Evolutionary conservation across 495 filamentous ascomycete species (phyloP), one percentile per base, ranked within the genome.

Genomic region (Aspergillus affinis): DNA sequence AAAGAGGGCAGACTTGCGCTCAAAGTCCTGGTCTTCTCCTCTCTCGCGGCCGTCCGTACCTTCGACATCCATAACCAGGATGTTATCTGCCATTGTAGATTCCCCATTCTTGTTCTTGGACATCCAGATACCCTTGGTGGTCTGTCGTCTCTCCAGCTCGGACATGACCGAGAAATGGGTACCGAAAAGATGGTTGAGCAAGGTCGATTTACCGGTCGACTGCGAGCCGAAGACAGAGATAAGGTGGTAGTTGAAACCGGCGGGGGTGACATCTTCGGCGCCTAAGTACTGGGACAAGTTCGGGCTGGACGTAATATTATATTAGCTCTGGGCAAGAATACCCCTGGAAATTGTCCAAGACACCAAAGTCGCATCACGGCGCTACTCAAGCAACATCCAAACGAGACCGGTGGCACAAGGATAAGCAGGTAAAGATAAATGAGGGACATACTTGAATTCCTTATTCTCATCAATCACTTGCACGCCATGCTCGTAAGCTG

Each of bases 121-220:
- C 86, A 98, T 86, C 94, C 94, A 98, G 71, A 98, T 98, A 65
- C 94, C 94, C 79, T 98, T 98, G 45, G 94, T 98, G 0, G 94
- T 98, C 79, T 98, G 94, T 63, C 90, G 85, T 55, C 94, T 86
- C 66, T 96, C 91, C 59, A 77, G 60, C 76, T 98, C 94, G 60
- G 90, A 89, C 94, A 98, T 98, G 57, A 98, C 93, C 49, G 89
- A 91, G 80, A 98, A 98, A 58, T 93, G 81, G 50, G 94, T 98
- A 54, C 92, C 92, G 71, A 98, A 98, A 32, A 98, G 84, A 75
- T 93, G 82, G 78, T 98, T 98, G 59, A 98, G 87, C 19, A 98
- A 82, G 26, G 94, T 98, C 15, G 93, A 97, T 80, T 98, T 98
- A 56, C 94, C 94, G 8, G 94, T 98, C 51, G 95, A 98, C 80